Base-by-base conservation (phyloP, 2,329 filamentous ascomycete species). In the Pseudocercospora fuligena region DNA sequence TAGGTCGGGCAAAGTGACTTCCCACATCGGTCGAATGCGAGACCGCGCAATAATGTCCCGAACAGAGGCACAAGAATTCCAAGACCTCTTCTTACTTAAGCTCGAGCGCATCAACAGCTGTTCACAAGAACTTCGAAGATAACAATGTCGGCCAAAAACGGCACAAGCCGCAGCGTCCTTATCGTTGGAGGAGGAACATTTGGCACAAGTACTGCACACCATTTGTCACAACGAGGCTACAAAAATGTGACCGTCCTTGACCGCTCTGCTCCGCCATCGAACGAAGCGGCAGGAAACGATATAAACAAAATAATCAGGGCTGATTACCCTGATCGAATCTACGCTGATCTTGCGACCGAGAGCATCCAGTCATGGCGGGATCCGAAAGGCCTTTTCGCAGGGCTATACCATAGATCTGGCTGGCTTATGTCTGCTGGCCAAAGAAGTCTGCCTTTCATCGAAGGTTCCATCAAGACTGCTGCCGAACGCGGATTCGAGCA, bases 231-330 rank as follows among this genome's bases (percentile, higher is more conserved):
- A 54, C 66, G 80, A 40, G 83, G 83, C 47, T 85, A 84, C 70
- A 79, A 83, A 0, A 79, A 79, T 2, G 80, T 90, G 63, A 87
- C 83, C 0, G 77, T 90, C 2, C 78, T 90, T 25, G 88, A 90
- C 77, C 84, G 86, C 14, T 81, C 85, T 67, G 80, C 82, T 2
- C 82, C 79, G 49, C 73, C 77, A 1, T 83, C 85, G 25, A 83
- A 84, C 0, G 78, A 81, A 0, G 74, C 74, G 2, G 74, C 74
- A 16, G 68, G 69, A 14, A 72, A 70, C 33, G 74, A 76, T 62
- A 70, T 74, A 66, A 76, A 75, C 63, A 70, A 71, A n/a, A 73
- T 75, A 56, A 72, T 76, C 25, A 69, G 74, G 19, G 68, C 71
- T 8, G 74, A 76, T 66, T 75, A 76, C 56, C 59, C 69, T 6